These are phyloP conservation scores for Forsythia viridissima DNA, from an alignment of 257 asterid species.

Conservation along the genomic window DNA sequence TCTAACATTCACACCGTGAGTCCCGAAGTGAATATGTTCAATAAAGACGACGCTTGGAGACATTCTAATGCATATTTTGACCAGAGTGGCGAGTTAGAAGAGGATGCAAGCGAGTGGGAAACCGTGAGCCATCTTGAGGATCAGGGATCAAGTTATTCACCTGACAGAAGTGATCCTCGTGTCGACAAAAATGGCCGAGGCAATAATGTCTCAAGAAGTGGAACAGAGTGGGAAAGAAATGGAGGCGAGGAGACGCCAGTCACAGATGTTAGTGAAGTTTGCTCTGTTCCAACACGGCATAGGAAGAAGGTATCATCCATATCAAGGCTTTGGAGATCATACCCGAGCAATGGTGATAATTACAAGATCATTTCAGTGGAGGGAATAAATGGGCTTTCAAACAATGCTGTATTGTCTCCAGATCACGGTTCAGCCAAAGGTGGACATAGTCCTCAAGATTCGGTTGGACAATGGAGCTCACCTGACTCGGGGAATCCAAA, in stretches of 20 bases:
- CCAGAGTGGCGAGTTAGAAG: constrained; percentile 48
- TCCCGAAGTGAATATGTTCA: constrained; percentile 34
- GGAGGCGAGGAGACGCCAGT: constrained; percentile 14
- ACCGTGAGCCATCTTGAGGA: constrained; percentile 63
- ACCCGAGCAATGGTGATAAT: constrained; percentile 39
- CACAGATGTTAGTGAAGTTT: constrained; percentile 37
- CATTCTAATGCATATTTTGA: constrained; percentile 38
- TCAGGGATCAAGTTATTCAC: constrained; percentile 54
- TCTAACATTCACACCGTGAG: constrained; percentile 42
- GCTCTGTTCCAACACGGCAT: constrained; percentile 28
- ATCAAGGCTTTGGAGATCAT: constrained; percentile 43
- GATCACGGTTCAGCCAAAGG: constrained; percentile 50
- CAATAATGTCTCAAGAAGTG: constrained; percentile 9
- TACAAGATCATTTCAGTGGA: constrained; percentile 46
- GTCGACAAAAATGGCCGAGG: constrained; percentile 26
- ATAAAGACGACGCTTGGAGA: constrained; percentile 23
- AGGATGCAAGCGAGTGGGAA: constrained; percentile 65
- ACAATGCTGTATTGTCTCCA: constrained; percentile 46
- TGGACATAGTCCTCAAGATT: constrained; percentile 51
- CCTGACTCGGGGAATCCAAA: constrained; percentile 65
- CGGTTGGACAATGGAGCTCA: constrained; percentile 68
- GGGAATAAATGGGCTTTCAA: constrained; percentile 47
- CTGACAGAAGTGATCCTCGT: constrained; percentile 47
- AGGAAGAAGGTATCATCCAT: constrained; percentile 35
- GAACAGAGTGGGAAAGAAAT: too few relatives aligned